phyloP scores from a whole-genome alignment of 208 protist genomes.

The Trypanosomatidae sp. region DNA sequence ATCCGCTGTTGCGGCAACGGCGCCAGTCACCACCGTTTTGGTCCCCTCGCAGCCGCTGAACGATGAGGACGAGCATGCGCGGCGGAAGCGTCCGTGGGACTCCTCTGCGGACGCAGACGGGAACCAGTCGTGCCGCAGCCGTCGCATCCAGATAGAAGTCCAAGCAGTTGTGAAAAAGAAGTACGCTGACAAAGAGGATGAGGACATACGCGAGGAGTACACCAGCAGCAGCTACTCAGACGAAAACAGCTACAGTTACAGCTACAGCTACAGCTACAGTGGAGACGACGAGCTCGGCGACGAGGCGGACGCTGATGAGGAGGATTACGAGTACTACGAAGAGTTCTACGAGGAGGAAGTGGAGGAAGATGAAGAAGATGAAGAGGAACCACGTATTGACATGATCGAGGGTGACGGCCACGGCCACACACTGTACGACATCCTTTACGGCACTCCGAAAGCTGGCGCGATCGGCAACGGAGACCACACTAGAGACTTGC shows the following conservation, averaged over 20 bases:
- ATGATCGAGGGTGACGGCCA: constrained; percentile 60
- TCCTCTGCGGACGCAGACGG: background rate
- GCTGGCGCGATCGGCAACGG: constrained; percentile 33
- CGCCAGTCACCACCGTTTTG: constrained; percentile 6
- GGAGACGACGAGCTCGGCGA: background rate
- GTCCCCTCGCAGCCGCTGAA: constrained; percentile 3
- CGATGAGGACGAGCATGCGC: constrained; percentile 1
- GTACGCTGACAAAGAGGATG: constrained; percentile 5
- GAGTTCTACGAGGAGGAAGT: constrained; percentile 68
- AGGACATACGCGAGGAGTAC: background rate
- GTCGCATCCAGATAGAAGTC: constrained; percentile 11
- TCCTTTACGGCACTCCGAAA: constrained; percentile 63
- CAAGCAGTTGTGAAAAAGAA: background rate
- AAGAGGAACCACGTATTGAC: constrained; percentile 78
- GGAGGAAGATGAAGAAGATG: constrained; percentile 62
- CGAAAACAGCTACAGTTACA: constrained; percentile 17
- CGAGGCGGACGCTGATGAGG: constrained; percentile 4
- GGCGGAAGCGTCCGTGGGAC: constrained; percentile 14
- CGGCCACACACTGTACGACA: constrained; percentile 47
- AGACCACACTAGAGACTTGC: constrained; percentile 30
- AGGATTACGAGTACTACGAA: constrained; percentile 59
- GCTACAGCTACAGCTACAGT: constrained; percentile 21
- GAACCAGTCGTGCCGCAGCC: constrained; percentile 9
- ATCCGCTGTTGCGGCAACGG: background rate
- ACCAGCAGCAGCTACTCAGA: constrained; percentile 10